These are phyloP conservation scores for Candida neerlandica DNA, from an alignment of 1,139 yeast genomes.

Conservation along the genomic window DNA sequence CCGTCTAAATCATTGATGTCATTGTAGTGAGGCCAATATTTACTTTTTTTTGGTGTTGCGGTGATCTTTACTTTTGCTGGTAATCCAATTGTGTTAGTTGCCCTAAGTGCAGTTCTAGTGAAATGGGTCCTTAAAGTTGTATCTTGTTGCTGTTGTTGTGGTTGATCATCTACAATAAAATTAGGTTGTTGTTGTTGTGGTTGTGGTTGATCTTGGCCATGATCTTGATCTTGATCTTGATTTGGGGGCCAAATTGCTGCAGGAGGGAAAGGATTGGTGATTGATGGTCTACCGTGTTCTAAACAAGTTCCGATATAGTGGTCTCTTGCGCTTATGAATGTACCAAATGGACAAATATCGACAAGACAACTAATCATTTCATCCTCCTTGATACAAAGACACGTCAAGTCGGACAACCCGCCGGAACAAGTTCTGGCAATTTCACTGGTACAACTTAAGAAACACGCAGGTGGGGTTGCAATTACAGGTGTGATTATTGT, in stretches of 20 bases:
- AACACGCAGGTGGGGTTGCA: slow-evolving; percentile 60
- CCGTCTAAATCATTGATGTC: neutral
- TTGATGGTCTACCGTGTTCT: slow-evolving; percentile 32
- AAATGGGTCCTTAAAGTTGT: neutral
- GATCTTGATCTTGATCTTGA: neutral
- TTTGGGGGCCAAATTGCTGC: slow-evolving; percentile 15
- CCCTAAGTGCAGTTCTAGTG: neutral
- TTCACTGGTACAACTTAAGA: slow-evolving; percentile 46
- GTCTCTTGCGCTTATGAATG: slow-evolving; percentile 52
- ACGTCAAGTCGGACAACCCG: slow-evolving; percentile 37
- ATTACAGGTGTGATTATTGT: slow-evolving; percentile 9
- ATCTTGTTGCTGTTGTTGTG: slow-evolving; percentile 2
- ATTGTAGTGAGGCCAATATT: neutral
- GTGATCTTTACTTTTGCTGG: neutral
- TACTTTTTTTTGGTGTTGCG: neutral
- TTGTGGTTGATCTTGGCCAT: neutral
- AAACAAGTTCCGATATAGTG: slow-evolving; percentile 58
- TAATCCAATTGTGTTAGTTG: neutral
- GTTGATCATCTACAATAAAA: neutral
- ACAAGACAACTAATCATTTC: slow-evolving; percentile 47
- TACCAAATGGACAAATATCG: slow-evolving; percentile 52
- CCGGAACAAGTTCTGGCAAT: slow-evolving; percentile 36
- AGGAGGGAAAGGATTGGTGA: slow-evolving; percentile 17
- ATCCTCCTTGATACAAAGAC: slow-evolving; percentile 43
- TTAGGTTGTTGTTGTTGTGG: neutral